These are phyloP conservation scores for Cyamopsis tetragonoloba DNA, from an alignment of 306 rosid species.

Conservation along the genomic window DNA sequence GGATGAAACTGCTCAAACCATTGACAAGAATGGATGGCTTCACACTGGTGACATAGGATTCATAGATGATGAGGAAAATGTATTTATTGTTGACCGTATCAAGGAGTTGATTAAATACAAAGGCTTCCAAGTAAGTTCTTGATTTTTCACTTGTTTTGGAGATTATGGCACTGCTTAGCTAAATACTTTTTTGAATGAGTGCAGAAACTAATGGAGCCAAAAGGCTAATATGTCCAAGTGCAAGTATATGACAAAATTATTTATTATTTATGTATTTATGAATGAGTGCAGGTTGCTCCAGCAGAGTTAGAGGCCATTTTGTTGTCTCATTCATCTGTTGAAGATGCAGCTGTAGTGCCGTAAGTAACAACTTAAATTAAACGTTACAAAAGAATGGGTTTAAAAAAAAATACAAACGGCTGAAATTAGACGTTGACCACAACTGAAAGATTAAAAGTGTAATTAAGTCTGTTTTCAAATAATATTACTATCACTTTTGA, in stretches of 20 bases:
- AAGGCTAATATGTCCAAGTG: not conserved
- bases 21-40: constrained; percentile 83
- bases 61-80: constrained; percentile 73
- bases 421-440: no score
- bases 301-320: constrained; percentile 91
- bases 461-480: no score
- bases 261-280: not conserved
- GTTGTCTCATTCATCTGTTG: constrained; percentile 69
- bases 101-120: constrained; percentile 49
- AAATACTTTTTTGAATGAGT: not conserved
- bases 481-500: no score
- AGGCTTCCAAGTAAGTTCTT: constrained; percentile 47
- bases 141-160: not conserved
- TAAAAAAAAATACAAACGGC: no score
- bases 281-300: constrained; percentile 73
- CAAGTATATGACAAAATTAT: not conserved
- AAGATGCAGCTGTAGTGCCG: constrained; percentile 97
- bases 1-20: constrained; percentile 71
- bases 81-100: constrained; percentile 59
- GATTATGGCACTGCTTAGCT: not conserved
- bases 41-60: constrained; percentile 86
- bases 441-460: no score
- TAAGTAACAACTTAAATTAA: constrained; percentile 43
- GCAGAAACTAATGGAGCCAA: not conserved
- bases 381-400: no score